These are phyloP conservation scores for Penicillium sp. DNA, from an alignment of 2,329 filamentous ascomycete species.

Conservation along the genomic window DNA sequence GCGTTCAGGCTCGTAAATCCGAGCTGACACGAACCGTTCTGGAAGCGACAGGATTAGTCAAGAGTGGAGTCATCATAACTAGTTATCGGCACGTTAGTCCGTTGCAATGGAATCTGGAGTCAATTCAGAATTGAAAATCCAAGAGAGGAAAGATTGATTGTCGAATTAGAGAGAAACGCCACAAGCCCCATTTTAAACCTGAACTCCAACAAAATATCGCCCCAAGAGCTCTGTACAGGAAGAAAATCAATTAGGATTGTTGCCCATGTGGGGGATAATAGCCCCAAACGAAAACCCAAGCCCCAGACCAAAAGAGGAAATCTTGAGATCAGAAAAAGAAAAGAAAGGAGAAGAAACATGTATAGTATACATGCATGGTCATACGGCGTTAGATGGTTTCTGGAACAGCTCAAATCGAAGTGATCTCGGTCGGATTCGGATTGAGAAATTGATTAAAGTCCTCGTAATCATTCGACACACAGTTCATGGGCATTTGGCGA, in stretches of 20 bases:
- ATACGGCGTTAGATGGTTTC: constrained; percentile 23
- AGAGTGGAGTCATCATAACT: constrained; percentile 7
- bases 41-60: constrained; percentile 12
- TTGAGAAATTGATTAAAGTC: constrained; percentile 40
- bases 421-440: constrained; percentile 36
- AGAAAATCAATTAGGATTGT: constrained; percentile 15
- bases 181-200: constrained; percentile 15
- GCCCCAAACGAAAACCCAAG: constrained; percentile 4
- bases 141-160: constrained; percentile 1
- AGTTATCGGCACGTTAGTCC: constrained; percentile 14
- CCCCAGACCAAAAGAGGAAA: not conserved
- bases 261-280: constrained; percentile 14
- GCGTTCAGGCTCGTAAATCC: constrained; percentile 3
- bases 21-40: constrained; percentile 6
- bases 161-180: constrained; percentile 5
- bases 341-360: constrained; percentile 19
- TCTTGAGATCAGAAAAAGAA: constrained; percentile 8
- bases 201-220: constrained; percentile 18
- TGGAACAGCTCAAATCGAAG: constrained; percentile 27
- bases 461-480: constrained; percentile 34
- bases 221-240: constrained; percentile 20
- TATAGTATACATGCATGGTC: constrained; percentile 33
- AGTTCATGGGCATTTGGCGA: constrained; percentile 32
- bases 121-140: not conserved
- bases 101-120: no score